phyloP scores from a whole-genome alignment of 306 rosid genomes.

The Quercus suber region DNA sequence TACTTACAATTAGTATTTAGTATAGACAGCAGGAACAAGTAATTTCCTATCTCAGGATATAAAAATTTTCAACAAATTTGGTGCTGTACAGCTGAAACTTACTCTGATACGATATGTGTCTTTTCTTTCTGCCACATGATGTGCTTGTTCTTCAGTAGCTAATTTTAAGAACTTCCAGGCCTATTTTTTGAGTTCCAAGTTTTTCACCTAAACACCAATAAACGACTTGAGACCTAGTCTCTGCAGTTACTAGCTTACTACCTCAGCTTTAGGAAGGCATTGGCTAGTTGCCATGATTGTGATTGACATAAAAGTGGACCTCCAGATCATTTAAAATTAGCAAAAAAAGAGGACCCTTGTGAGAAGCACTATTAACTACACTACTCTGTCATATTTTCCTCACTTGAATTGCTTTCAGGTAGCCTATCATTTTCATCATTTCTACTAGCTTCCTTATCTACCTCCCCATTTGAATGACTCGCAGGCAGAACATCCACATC shows the following conservation, averaged over 20 bases:
- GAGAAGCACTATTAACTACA: not conserved
- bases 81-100: too few species aligned
- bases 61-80: too few species aligned
- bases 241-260: not conserved
- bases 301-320: too few species aligned
- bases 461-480: not conserved
- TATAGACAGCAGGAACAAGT: too few species aligned
- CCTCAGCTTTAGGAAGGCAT: not conserved
- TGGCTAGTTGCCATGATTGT: not conserved
- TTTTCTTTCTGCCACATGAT: not conserved
- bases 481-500: not conserved
- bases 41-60: too few species aligned
- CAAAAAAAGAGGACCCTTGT: not conserved
- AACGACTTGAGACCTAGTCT: too few species aligned
- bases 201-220: too few species aligned
- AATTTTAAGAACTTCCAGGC: not conserved
- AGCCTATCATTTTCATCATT: not conserved
- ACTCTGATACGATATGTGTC: not conserved
- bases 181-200: too few species aligned
- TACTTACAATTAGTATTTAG: too few species aligned
- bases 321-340: too few species aligned
- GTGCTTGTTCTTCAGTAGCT: not conserved
- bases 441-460: not conserved
- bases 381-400: not conserved
- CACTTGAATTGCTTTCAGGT: not conserved